Evolutionary conservation across 2,329 filamentous ascomycete species (phyloP).

Genomic region (Acrocalymma vagum): DNA sequence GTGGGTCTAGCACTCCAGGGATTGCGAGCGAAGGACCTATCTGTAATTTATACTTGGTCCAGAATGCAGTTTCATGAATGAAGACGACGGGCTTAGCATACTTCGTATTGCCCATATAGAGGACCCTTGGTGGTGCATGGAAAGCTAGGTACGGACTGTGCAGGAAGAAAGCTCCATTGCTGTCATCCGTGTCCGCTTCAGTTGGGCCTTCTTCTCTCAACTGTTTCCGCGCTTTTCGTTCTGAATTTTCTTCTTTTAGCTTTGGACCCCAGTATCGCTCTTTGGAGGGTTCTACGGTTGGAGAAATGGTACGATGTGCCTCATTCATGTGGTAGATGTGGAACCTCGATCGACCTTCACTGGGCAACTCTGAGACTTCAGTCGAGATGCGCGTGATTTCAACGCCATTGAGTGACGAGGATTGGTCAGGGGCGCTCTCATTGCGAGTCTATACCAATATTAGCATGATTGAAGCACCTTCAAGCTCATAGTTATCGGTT

Average conservation of each 20-base stretch:
- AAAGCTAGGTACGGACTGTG: constrained; percentile 41
- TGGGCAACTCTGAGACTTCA: too few species aligned
- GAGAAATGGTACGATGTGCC: constrained; percentile 22
- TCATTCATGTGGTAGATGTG: constrained; percentile 32
- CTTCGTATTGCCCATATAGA: constrained; percentile 30
- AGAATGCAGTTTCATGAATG: constrained; percentile 34
- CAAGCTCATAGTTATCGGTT: too few species aligned
- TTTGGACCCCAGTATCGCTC: constrained; percentile 26
- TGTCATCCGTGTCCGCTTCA: constrained; percentile 1
- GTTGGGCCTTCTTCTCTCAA: constrained; percentile 14
- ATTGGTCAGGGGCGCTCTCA: too few species aligned
- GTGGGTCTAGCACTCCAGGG: constrained; percentile 34
- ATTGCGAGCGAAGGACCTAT: constrained; percentile 27
- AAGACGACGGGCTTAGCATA: constrained; percentile 26
- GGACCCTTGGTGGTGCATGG: constrained; percentile 34
- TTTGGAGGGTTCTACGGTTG: constrained; percentile 19
- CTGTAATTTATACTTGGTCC: constrained; percentile 40
- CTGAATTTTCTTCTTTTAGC: constrained; percentile 15
- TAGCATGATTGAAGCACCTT: too few species aligned
- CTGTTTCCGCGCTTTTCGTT: constrained; percentile 13
- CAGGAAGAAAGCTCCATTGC: constrained; percentile 32
- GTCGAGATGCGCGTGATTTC: too few species aligned
- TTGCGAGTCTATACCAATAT: too few species aligned
- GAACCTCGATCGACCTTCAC: constrained; percentile 25
- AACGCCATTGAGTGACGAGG: too few species aligned